Base-by-base conservation (phyloP, 805 yeast species). In the Wickerhamiella alocasiicola region DNA sequence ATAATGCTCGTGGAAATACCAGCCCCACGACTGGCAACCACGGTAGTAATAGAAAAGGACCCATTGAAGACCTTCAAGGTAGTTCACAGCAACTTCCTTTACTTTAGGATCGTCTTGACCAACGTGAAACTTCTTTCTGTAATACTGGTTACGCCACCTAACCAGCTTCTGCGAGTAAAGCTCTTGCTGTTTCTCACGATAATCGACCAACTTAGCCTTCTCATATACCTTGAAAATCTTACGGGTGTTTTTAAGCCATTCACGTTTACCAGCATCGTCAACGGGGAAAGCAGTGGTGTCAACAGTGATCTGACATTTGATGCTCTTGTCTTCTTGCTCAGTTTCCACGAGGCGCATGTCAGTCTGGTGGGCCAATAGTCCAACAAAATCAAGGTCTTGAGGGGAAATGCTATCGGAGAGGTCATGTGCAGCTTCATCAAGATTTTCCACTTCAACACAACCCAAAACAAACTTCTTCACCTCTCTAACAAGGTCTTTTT, bases 11-110 rank as follows among this genome's bases (percentile, higher is more conserved):
- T 97, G 98, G 54, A 78, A 91, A 60, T 75, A 91, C 98, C 98
- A 91, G 42, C 77, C 77, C 99, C 99, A 91, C 0, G 97, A 88
- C 0, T 95, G 94, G 63, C 97, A 88, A 2, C 96, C 97, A 60
- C 91, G 97, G 59, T 83, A 88, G 62, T 91, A 91, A 57, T 91
- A 91, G 39, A 82, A 61, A 46, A 91, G 65, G 1, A 79, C 94
- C 99, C 99, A 91, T 11, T 95, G 76, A 5, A 91, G 80, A 46
- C 99, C 99, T 59, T 88, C 95, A 41, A 91, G 70, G 54, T 91
- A 91, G 39, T 76, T 71, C 41, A 65, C 63, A 0, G 78, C 83
- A 51, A 88, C 76, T 46, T 68, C 70, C 33, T 77, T 70, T 48
- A 87, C 61, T 44, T 72, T 60, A 1, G 72, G 79, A 18, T 68